Percentiles rank a stretch among this genome's conserved stretches.
These are phyloP conservation scores for Aspergillus intermedius DNA, from an alignment of 2,329 filamentous ascomycete species.

Conservation along the genomic window DNA sequence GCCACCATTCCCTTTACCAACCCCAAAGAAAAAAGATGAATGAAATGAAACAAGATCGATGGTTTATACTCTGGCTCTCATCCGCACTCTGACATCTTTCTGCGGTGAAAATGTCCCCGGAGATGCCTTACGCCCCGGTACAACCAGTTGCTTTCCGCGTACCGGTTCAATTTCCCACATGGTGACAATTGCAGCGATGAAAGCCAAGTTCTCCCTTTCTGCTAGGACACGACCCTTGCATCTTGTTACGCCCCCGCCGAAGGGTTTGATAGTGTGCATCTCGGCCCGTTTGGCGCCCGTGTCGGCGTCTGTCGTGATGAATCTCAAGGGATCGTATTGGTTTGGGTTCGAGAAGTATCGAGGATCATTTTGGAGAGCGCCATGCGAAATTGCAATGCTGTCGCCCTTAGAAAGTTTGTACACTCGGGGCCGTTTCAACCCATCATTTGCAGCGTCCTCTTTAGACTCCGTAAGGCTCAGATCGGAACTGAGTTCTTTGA, in stretches of 20 bases:
- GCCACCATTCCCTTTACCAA: background rate
- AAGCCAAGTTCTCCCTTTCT: slow-evolving; percentile 45
- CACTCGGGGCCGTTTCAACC: slow-evolving; percentile 22
- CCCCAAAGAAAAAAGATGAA: background rate
- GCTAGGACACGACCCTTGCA: slow-evolving; percentile 48
- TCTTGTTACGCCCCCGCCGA: slow-evolving; percentile 44
- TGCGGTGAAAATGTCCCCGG: slow-evolving; percentile 47
- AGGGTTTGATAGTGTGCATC: slow-evolving; percentile 41
- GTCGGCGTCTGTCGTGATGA: slow-evolving; percentile 38
- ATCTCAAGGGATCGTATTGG: slow-evolving; percentile 40
- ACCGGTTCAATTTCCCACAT: slow-evolving; percentile 52
- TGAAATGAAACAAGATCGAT: background rate
- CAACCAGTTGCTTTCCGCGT: slow-evolving; percentile 40
- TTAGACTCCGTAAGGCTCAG: slow-evolving; percentile 34
- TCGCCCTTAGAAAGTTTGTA: slow-evolving; percentile 39
- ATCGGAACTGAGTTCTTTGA: slow-evolving; percentile 35
- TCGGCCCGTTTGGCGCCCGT: slow-evolving; percentile 31
- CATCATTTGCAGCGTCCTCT: slow-evolving; percentile 29
- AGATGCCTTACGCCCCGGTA: slow-evolving; percentile 46
- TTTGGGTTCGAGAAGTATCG: slow-evolving; percentile 36
- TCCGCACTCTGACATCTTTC: slow-evolving; percentile 49
- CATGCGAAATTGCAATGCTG: slow-evolving; percentile 40
- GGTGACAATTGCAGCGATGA: slow-evolving; percentile 47
- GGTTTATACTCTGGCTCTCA: slow-evolving; percentile 37
- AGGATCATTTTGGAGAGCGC: slow-evolving; percentile 38